Conservation (phyloP, 2,329 filamentous ascomycete genomes). For the Gremmenia infestans region DNA sequence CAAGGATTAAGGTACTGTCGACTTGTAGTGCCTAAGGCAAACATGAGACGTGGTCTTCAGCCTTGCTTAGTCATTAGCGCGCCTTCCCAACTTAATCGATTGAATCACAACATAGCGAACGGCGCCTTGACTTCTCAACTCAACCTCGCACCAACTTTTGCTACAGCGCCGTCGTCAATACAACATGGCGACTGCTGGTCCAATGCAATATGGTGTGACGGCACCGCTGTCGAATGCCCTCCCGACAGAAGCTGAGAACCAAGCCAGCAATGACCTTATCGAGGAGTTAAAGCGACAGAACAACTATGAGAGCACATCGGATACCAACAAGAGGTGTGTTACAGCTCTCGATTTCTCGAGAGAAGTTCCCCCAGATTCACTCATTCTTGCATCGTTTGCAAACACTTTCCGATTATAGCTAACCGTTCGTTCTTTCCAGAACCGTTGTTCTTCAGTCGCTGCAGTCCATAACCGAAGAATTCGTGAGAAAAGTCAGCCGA, state of each 20-base stretch:
- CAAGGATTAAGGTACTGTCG: not conserved
- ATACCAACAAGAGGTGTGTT: slow-evolving; percentile 73
- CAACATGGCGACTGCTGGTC: slow-evolving; percentile 26
- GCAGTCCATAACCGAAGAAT: slow-evolving; percentile 76
- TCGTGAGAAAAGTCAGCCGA: slow-evolving; percentile 70
- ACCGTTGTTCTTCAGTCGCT: slow-evolving; percentile 66
- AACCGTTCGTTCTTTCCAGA: slow-evolving; percentile 33
- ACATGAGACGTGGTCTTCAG: not conserved
- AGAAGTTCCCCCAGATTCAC: too few relatives aligned
- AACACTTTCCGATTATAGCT: not conserved
- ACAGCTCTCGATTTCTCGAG: not conserved
- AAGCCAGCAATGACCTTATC: slow-evolving; percentile 72
- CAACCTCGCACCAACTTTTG: not conserved
- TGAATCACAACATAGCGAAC: not conserved
- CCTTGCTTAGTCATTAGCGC: not conserved
- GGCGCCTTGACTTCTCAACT: not conserved
- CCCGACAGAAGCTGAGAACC: slow-evolving; percentile 72
- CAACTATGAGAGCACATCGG: slow-evolving; percentile 81
- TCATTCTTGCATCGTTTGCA: not conserved
- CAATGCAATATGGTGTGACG: slow-evolving; percentile 58
- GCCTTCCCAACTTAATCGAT: not conserved
- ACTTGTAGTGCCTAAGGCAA: not conserved
- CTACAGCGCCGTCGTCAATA: slow-evolving; percentile 9
- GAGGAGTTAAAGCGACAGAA: slow-evolving; percentile 83
- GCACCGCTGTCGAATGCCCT: slow-evolving; percentile 73